Conservation (phyloP, 129 eudicot species). For the Arctium minus region DNA sequence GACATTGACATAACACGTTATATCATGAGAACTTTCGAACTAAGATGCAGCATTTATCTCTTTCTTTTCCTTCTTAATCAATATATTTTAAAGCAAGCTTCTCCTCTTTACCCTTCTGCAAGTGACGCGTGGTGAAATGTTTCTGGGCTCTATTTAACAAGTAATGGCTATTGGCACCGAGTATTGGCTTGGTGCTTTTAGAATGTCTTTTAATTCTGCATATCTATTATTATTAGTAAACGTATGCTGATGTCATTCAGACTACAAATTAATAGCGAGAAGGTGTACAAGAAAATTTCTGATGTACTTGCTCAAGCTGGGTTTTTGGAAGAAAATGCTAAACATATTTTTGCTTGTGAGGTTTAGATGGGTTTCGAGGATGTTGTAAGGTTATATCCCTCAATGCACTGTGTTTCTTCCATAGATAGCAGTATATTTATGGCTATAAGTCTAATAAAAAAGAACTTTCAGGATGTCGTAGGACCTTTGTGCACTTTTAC, state of each 20-base stretch:
- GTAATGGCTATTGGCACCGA: slow-evolving; percentile 58
- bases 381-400: slow-evolving; percentile 45
- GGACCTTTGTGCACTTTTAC: slow-evolving; percentile 53
- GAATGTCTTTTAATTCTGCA: not conserved
- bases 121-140: slow-evolving; percentile 51
- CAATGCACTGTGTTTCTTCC: not conserved
- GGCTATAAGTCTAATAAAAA: not conserved
- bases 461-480: slow-evolving; percentile 62
- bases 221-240: slow-evolving; percentile 1
- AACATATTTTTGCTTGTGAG: no score
- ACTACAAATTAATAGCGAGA: slow-evolving; percentile 73
- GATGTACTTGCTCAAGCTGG: no score
- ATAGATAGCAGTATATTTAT: not conserved
- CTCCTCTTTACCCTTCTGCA: slow-evolving; percentile 23
- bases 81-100: not conserved
- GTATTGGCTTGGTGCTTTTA: slow-evolving; percentile 15
- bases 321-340: no score
- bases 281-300: slow-evolving; percentile 31
- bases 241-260: slow-evolving; percentile 37
- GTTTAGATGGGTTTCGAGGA: no score
- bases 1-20: not conserved
- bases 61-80: not conserved
- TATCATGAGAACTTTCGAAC: not conserved
- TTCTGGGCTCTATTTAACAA: slow-evolving; percentile 51
- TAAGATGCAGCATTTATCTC: not conserved